A percentile compares a stretch with the other conserved stretches of the same genome.
Evolutionary conservation across 306 rosid species (phyloP).

Genomic region (Cucurbita pepo): DNA sequence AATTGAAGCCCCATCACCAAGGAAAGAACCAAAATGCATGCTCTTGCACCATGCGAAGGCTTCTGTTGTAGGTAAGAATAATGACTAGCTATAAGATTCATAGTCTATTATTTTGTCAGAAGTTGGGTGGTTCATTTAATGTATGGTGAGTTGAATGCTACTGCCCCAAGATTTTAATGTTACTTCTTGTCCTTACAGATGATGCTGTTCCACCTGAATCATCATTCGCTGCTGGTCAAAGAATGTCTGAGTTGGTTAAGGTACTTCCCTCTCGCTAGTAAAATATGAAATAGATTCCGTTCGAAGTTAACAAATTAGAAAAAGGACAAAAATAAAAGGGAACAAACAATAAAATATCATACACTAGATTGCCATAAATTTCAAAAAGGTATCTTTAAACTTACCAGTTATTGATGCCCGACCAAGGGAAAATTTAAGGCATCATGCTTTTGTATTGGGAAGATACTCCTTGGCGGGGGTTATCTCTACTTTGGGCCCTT

Average conservation of each 20-base stretch:
- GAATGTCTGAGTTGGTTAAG: conserved; percentile 83
- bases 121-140: background rate
- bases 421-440: background rate
- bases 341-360: background rate
- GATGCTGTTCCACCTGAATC: conserved; percentile 43
- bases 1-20: conserved; percentile 76
- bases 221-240: conserved; percentile 60
- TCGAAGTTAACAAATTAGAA: background rate
- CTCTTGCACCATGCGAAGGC: conserved; percentile 36
- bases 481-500: too few relatives aligned
- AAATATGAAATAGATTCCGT: background rate
- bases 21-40: conserved; percentile 49
- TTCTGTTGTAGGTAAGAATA: conserved; percentile 33
- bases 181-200: conserved; percentile 24
- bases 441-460: background rate
- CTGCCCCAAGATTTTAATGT: background rate
- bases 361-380: background rate
- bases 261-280: conserved; percentile 18
- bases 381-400: background rate
- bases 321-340: background rate
- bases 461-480: too few relatives aligned
- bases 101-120: background rate
- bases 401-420: background rate
- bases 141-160: background rate
- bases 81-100: background rate